These are phyloP conservation scores for Sclerotinia trifoliorum DNA, from an alignment of 2,329 filamentous ascomycete species.

Conservation along the genomic window DNA sequence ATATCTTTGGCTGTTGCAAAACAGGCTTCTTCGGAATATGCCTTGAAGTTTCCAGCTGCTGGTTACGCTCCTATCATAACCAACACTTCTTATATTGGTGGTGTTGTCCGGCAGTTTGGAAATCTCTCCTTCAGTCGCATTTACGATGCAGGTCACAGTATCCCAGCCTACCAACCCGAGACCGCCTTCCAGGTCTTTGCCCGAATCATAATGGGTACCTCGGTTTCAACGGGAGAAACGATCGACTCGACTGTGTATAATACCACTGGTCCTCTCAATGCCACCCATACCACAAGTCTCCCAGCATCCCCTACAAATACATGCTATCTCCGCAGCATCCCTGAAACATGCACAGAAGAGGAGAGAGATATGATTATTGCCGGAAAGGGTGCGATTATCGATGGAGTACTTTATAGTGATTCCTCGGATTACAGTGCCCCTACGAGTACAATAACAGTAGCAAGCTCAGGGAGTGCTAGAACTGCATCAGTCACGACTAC, in stretches of 20 bases:
- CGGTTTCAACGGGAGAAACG: slow-evolving; percentile 50
- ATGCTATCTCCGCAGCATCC: slow-evolving; percentile 61
- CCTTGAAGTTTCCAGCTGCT: slow-evolving; percentile 57
- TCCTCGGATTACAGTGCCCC: slow-evolving; percentile 44
- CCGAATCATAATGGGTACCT: slow-evolving; percentile 54
- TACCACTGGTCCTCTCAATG: slow-evolving; percentile 56
- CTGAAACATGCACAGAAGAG: slow-evolving; percentile 52
- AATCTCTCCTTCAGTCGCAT: slow-evolving; percentile 69
- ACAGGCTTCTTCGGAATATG: slow-evolving; percentile 48
- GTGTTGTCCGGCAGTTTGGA: slow-evolving; percentile 72
- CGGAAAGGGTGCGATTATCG: slow-evolving; percentile 56
- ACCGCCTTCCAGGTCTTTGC: slow-evolving; percentile 56
- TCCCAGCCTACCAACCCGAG: slow-evolving; percentile 55
- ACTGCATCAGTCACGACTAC: slow-evolving; percentile 34
- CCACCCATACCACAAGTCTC: slow-evolving; percentile 55
- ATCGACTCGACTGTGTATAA: slow-evolving; percentile 53
- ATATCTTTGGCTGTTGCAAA: slow-evolving; percentile 62
- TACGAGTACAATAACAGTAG: slow-evolving; percentile 26
- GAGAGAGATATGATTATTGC: slow-evolving; percentile 49
- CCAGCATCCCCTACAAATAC: slow-evolving; percentile 50
- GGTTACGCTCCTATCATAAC: slow-evolving; percentile 72
- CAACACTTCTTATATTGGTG: slow-evolving; percentile 66
- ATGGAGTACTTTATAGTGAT: slow-evolving; percentile 54
- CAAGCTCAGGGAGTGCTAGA: slow-evolving; percentile 21
- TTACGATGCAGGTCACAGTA: slow-evolving; percentile 66